Percentiles rank a stretch among this genome's conserved stretches.
These are phyloP conservation scores for Prunus mira DNA, from an alignment of 306 rosid species.

Conservation along the genomic window DNA sequence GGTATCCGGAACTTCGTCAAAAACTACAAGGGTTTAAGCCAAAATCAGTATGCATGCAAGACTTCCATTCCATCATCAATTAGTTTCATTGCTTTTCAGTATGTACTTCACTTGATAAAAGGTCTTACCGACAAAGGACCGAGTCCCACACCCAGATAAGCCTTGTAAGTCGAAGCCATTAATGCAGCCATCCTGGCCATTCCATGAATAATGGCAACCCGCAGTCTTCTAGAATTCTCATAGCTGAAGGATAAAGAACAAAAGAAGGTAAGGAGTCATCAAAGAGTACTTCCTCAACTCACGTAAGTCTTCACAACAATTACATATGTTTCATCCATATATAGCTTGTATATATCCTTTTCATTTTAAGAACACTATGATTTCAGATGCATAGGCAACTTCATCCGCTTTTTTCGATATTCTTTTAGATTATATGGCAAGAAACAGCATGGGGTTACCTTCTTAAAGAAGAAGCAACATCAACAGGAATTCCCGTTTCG, in stretches of 20 bases:
- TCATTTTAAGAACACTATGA: background rate
- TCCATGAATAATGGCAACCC: slow-evolving; percentile 84
- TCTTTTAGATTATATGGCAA: slow-evolving; percentile 10
- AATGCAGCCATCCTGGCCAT: slow-evolving; percentile 98
- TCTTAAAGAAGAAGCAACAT: slow-evolving; percentile 64
- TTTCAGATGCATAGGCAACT: slow-evolving; percentile 4
- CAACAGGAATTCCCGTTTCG: slow-evolving; percentile 55
- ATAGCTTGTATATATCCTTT: background rate
- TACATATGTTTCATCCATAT: background rate
- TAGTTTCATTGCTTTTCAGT: slow-evolving; percentile 15
- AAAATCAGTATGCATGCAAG: background rate
- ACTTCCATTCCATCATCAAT: background rate
- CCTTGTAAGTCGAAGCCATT: slow-evolving; percentile 94
- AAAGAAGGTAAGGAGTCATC: background rate
- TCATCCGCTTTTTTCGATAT: slow-evolving; percentile 1
- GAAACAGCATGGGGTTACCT: slow-evolving; percentile 35
- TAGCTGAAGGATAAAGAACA: slow-evolving; percentile 42
- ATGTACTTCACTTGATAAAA: background rate
- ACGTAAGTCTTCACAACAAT: background rate
- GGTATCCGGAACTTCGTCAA: slow-evolving; percentile 87
- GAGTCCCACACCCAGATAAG: slow-evolving; percentile 90
- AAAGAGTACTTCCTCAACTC: background rate
- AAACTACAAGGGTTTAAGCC: slow-evolving; percentile 48
- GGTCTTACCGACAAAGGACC: slow-evolving; percentile 80
- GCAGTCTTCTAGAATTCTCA: slow-evolving; percentile 64